phyloP scores from a whole-genome alignment of 2,329 filamentous ascomycete genomes.

The Calycina marina region DNA sequence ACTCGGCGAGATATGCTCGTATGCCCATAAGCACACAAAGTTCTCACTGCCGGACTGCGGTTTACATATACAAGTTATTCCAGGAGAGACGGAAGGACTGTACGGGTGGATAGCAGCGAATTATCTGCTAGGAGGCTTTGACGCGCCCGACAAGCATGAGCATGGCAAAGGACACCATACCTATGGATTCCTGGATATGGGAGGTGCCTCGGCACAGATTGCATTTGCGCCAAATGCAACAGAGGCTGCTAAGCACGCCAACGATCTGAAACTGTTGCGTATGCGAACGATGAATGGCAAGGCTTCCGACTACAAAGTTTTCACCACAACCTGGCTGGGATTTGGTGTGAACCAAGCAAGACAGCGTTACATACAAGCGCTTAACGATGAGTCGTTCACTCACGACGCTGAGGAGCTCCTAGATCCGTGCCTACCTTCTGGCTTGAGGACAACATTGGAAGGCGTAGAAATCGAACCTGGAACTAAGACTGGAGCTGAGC shows the following conservation, averaged over 20 bases:
- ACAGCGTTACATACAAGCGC: conserved; percentile 62
- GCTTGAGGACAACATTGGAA: conserved; percentile 58
- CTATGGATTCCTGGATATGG: conserved; percentile 97
- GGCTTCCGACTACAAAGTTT: conserved; percentile 70
- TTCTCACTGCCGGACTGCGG: conserved; percentile 86
- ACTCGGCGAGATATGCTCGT: conserved; percentile 67
- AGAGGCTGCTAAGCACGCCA: conserved; percentile 75
- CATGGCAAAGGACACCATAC: conserved; percentile 86
- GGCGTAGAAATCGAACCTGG: conserved; percentile 38
- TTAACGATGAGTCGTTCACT: conserved; percentile 53
- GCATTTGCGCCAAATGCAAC: conserved; percentile 92
- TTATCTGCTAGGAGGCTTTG: conserved; percentile 84
- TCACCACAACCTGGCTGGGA: conserved; percentile 91
- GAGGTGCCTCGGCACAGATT: conserved; percentile 92
- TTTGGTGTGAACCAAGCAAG: conserved; percentile 95
- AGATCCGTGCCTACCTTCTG: conserved; percentile 79
- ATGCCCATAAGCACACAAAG: conserved; percentile 58
- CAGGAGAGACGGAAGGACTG: conserved; percentile 85
- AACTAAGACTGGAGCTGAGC: conserved; percentile 27
- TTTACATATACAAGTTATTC: conserved; percentile 83
- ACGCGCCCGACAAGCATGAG: conserved; percentile 55
- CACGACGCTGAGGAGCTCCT: conserved; percentile 52
- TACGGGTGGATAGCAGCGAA: conserved; percentile 98
- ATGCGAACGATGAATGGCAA: conserved; percentile 71
- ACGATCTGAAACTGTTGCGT: conserved; percentile 76